These are phyloP conservation scores for Penicillium silybi DNA, from an alignment of 495 filamentous ascomycete genomes.

Conservation along the genomic window DNA sequence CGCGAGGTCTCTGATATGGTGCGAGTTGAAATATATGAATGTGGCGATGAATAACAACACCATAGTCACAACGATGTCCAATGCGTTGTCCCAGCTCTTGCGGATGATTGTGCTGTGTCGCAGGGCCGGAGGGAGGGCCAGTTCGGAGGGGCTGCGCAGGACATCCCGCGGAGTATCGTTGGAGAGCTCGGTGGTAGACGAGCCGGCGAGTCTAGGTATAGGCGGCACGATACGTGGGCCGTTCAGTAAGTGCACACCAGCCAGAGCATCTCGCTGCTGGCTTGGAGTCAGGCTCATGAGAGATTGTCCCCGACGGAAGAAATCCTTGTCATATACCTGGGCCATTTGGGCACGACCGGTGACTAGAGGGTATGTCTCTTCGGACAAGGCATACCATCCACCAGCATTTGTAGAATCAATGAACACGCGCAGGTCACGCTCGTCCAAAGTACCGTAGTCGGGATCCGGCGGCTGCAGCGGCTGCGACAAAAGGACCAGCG, in stretches of 20 bases:
- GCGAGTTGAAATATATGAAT: constrained; percentile 50
- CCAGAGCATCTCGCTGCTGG: constrained; percentile 47
- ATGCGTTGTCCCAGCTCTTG: constrained; percentile 49
- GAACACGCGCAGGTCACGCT: constrained; percentile 66
- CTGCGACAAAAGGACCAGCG: constrained; percentile 80
- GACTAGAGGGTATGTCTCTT: constrained; percentile 76
- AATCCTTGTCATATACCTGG: constrained; percentile 59
- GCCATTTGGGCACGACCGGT: constrained; percentile 66
- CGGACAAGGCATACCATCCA: constrained; percentile 93
- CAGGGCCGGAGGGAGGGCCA: constrained; percentile 43
- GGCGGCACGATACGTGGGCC: constrained; percentile 33
- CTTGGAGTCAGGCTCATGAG: constrained; percentile 38
- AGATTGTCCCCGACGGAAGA: constrained; percentile 39
- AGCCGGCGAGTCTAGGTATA: constrained; percentile 35
- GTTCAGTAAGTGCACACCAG: constrained; percentile 50
- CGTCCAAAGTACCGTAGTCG: constrained; percentile 52
- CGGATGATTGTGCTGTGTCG: constrained; percentile 51
- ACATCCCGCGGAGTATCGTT: constrained; percentile 44
- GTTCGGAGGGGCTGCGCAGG: constrained; percentile 35
- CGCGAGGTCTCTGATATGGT: constrained; percentile 44
- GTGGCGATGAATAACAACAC: constrained; percentile 41
- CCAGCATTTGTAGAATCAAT: constrained; percentile 81
- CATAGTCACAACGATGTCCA: constrained; percentile 48
- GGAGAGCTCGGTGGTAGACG: constrained; percentile 25
- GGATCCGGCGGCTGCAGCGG: constrained; percentile 64